Conservation (phyloP, 495 filamentous ascomycete genomes). For the Neurospora sp. region DNA sequence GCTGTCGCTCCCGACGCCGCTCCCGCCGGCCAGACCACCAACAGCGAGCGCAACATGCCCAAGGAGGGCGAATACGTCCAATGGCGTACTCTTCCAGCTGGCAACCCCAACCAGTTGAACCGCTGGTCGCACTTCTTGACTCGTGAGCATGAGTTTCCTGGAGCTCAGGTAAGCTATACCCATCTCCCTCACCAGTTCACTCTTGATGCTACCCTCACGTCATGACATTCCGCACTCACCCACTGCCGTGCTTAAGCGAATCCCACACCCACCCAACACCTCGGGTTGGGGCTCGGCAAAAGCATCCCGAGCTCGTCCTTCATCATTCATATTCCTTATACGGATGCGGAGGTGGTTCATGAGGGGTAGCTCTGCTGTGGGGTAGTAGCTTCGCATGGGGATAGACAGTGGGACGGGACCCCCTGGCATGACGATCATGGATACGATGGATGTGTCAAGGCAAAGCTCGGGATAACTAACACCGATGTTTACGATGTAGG, state of each 20-base stretch:
- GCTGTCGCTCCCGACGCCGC: not conserved
- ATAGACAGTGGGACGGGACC: not conserved
- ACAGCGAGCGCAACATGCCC: slow-evolving; percentile 21
- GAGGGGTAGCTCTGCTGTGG: not conserved
- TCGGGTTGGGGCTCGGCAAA: not conserved
- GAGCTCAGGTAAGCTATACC: slow-evolving; percentile 57
- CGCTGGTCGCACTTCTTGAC: slow-evolving; percentile 40
- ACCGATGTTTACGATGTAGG: slow-evolving; percentile 34
- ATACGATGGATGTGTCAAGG: not conserved
- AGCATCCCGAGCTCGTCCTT: not conserved
- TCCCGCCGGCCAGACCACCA: not conserved
- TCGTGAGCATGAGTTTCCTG: slow-evolving; percentile 79
- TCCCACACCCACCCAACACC: not conserved
- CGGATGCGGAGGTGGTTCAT: not conserved
- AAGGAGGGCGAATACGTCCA: slow-evolving; percentile 36
- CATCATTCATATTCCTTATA: not conserved
- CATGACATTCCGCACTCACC: not conserved
- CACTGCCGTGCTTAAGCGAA: not conserved
- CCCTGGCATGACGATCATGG: not conserved
- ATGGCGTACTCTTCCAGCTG: slow-evolving; percentile 31
- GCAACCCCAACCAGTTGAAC: slow-evolving; percentile 28
- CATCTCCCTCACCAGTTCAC: not conserved
- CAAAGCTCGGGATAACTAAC: slow-evolving; percentile 1
- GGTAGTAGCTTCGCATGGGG: not conserved
- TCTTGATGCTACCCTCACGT: not conserved